These are phyloP conservation scores for Auricularia heimuer DNA, from an alignment of 768 basidiomycete genomes.

Conservation along the genomic window DNA sequence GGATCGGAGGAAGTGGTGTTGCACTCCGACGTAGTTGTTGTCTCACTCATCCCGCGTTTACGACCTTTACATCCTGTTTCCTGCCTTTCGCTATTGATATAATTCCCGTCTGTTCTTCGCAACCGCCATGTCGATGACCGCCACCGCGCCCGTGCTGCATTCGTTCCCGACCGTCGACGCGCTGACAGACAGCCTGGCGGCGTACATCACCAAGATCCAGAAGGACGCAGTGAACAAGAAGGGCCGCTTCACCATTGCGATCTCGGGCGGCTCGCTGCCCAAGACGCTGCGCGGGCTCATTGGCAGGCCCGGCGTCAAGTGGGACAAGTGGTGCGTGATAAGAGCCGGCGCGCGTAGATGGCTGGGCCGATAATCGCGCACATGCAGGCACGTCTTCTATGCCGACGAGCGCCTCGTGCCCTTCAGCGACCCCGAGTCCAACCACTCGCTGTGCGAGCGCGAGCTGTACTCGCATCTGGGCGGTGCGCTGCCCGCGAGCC, in stretches of 20 bases:
- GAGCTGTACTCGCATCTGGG: conserved; percentile 68
- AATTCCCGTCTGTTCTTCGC: not conserved
- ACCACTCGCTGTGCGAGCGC: conserved; percentile 66
- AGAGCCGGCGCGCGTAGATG: not conserved
- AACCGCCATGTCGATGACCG: conserved; percentile 1
- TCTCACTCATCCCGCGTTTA: not conserved
- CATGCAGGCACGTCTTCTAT: conserved; percentile 87
- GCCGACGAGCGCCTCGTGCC: conserved; percentile 94
- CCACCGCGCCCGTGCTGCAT: conserved; percentile 59
- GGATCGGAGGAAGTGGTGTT: not conserved
- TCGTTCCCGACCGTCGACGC: conserved; percentile 49
- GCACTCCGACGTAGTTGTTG: not conserved
- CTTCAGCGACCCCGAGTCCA: conserved; percentile 86
- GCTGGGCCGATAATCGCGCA: not conserved
- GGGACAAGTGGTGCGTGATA: conserved; percentile 79
- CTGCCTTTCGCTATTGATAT: not conserved
- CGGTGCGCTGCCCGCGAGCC: conserved; percentile 50
- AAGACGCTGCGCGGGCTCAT: conserved; percentile 68
- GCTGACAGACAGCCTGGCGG: conserved; percentile 59
- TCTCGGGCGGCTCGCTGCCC: conserved; percentile 90
- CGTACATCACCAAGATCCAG: conserved; percentile 80
- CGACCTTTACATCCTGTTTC: not conserved
- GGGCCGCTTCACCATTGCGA: conserved; percentile 82
- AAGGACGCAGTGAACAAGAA: conserved; percentile 82
- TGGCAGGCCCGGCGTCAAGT: conserved; percentile 55